Conservation (phyloP, 192 early-diverging fungal genomes). For the Coemansia sp. region DNA sequence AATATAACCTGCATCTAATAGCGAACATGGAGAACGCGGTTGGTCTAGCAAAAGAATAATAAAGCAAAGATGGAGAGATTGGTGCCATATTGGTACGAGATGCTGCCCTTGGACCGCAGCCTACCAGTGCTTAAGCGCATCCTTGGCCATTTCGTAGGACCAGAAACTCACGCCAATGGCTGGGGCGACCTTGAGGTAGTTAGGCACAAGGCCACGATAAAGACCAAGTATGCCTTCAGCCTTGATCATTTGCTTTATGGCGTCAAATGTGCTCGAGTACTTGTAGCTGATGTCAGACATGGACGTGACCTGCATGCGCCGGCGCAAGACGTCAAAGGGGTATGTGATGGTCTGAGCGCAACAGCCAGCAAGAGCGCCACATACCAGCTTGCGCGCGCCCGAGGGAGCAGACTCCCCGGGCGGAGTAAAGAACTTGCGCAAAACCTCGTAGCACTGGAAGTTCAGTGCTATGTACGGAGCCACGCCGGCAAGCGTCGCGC, state of each 20-base stretch:
- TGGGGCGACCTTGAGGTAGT: slow-evolving; percentile 81
- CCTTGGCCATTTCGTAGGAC: slow-evolving; percentile 75
- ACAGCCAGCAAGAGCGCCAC: slow-evolving; percentile 73
- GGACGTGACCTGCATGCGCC: slow-evolving; percentile 74
- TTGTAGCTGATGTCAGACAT: slow-evolving; percentile 66
- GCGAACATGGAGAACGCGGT: no score
- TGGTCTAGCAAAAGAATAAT: not conserved
- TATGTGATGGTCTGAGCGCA: slow-evolving; percentile 80
- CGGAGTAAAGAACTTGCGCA: slow-evolving; percentile 67
- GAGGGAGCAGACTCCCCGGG: slow-evolving; percentile 56
- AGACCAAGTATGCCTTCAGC: slow-evolving; percentile 68
- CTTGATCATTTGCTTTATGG: slow-evolving; percentile 56
- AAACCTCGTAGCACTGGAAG: slow-evolving; percentile 76
- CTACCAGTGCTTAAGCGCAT: slow-evolving; percentile 54
- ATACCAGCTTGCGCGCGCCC: slow-evolving; percentile 59
- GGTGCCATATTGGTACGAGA: not conserved
- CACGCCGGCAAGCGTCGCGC: slow-evolving; percentile 69
- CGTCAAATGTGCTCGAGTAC: slow-evolving; percentile 71
- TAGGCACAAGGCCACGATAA: slow-evolving; percentile 75
- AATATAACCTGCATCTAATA: not conserved
- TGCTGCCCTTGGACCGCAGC: no score
- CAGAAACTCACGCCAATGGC: slow-evolving; percentile 81
- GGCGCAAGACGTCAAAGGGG: slow-evolving; percentile 71
- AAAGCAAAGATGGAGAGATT: slow-evolving; percentile 2
- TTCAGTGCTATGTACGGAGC: slow-evolving; percentile 79